Conservation (phyloP, 495 filamentous ascomycete genomes). For the Chaetomium fimeti region DNA sequence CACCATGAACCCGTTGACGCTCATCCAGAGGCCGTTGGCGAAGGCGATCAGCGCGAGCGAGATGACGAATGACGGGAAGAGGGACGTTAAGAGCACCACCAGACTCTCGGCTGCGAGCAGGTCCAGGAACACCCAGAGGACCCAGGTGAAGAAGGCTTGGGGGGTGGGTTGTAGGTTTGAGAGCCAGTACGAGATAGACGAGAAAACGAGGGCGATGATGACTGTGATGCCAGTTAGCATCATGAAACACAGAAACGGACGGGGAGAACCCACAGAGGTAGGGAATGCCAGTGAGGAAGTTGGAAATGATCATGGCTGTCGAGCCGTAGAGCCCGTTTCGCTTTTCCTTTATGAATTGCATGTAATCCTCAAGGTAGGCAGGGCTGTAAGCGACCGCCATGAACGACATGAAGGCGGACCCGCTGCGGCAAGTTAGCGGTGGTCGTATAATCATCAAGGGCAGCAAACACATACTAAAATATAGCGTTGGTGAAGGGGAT, state of each 20-base stretch:
- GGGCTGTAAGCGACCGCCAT: slow-evolving; percentile 87
- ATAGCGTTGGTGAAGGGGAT: slow-evolving; percentile 79
- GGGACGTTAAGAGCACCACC: slow-evolving; percentile 68
- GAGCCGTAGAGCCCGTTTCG: slow-evolving; percentile 77
- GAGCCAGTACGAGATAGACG: slow-evolving; percentile 73
- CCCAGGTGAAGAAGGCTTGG: slow-evolving; percentile 69
- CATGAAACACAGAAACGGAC: slow-evolving; percentile 10
- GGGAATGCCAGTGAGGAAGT: slow-evolving; percentile 78
- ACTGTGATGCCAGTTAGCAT: slow-evolving; percentile 34
- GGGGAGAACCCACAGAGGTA: slow-evolving; percentile 55
- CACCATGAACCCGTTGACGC: slow-evolving; percentile 78
- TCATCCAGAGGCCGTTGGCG: slow-evolving; percentile 86
- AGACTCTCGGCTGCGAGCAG: slow-evolving; percentile 77
- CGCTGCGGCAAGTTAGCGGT: slow-evolving; percentile 52
- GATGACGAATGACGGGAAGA: slow-evolving; percentile 77
- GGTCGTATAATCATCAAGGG: not conserved
- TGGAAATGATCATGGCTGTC: slow-evolving; percentile 67
- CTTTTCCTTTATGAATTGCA: slow-evolving; percentile 73
- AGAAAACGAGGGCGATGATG: slow-evolving; percentile 70
- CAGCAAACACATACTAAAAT: slow-evolving; percentile 34
- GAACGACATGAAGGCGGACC: slow-evolving; percentile 84
- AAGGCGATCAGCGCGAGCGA: slow-evolving; percentile 74
- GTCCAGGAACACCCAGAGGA: slow-evolving; percentile 85
- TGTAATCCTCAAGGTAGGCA: slow-evolving; percentile 74
- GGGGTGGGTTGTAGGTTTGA: slow-evolving; percentile 68